Evolutionary conservation across 352 stramenopile genomes (phyloP).

Genomic region (Phytophthora pini): DNA sequence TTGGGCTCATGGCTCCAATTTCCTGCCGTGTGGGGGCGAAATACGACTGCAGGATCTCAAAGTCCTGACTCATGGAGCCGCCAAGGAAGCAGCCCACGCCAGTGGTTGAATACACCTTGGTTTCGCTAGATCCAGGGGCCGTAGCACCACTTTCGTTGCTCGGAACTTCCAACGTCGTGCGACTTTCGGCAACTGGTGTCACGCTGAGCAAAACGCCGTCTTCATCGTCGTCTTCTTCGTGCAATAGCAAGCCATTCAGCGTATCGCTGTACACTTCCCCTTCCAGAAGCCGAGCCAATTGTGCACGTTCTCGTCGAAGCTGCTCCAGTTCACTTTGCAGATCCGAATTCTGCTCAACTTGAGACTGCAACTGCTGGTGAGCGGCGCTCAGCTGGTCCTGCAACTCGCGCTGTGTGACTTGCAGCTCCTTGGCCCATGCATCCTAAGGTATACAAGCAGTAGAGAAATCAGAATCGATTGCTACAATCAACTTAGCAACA

Average conservation of each 20-base stretch:
- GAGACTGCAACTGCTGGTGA: slow-evolving; percentile 70
- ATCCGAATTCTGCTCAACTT: slow-evolving; percentile 79
- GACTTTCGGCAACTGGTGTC: slow-evolving; percentile 42
- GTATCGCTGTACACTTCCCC: slow-evolving; percentile 82
- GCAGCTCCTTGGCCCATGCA: slow-evolving; percentile 83
- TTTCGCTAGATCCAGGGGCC: slow-evolving; percentile 3
- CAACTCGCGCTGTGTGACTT: slow-evolving; percentile 80
- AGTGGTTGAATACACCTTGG: slow-evolving; percentile 41
- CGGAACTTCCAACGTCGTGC: slow-evolving; percentile 20
- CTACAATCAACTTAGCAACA: not conserved
- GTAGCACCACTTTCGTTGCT: slow-evolving; percentile 7
- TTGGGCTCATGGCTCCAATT: slow-evolving; percentile 1
- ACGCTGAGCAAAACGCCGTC: slow-evolving; percentile 81
- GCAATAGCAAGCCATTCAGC: slow-evolving; percentile 65
- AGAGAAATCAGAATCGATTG: slow-evolving; percentile 8
- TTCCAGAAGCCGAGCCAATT: slow-evolving; percentile 63
- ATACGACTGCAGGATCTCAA: slow-evolving; percentile 82
- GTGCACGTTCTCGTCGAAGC: slow-evolving; percentile 69
- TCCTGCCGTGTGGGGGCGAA: slow-evolving; percentile 55
- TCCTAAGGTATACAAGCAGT: slow-evolving; percentile 46
- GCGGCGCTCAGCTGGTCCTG: slow-evolving; percentile 71
- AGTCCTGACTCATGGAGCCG: slow-evolving; percentile 70
- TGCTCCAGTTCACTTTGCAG: slow-evolving; percentile 70
- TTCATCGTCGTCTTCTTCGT: slow-evolving; percentile 79
- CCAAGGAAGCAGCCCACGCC: slow-evolving; percentile 52